Evolutionary conservation across 2,329 filamentous ascomycete species (phyloP), one percentile per base, ranked within the genome.

Genomic region (Mycosphaerelloides madeirae): DNA sequence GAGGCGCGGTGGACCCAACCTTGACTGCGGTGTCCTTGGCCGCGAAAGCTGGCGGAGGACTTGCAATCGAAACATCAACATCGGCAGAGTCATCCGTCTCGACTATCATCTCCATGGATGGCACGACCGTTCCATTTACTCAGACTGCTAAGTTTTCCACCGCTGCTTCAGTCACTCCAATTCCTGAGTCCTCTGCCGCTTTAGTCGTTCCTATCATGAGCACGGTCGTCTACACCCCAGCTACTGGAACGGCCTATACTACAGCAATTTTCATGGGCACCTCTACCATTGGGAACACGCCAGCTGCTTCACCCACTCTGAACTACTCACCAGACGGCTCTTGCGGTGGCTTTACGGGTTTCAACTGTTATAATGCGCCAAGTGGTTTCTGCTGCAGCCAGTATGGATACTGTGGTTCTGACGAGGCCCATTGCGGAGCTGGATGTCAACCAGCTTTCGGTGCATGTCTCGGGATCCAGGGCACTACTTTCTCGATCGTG

Each of bases 1-100:
- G 53, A 16, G 62, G 63, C 2, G 42, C 48, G 1, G 48, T 56
- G 38, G 49, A 55, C 15, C 47, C 55, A 3, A 53, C 48, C 14
- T 65, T 60, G 60, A 53, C 49, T 19, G 48, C 57, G 1, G 53
- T 66, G n/a, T 43, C 41, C 18, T 54, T 66, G 16, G 50, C 46
- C 9, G 49, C 57, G 13, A 50, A 47, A 29, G 52, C 61, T 28
- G 29, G 47, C 3, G 25, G 29, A 7, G 41, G 36, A 15, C 22
- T 51, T 37, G 54, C 53, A 43, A 51, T 54, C 41, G 40, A 42
- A 32, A 41, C 39, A 34, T 38, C 44, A 12, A 49, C 13, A 9
- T 33, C 16, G 29, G 38, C 38, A 28, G 37, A 20, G 16, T 36
- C 38, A 3, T 33, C 43, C 7, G 22, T 43, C 18, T 41, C 48